Conservation (phyloP, 2,329 filamentous ascomycete species). For the Aspergillus persii region DNA sequence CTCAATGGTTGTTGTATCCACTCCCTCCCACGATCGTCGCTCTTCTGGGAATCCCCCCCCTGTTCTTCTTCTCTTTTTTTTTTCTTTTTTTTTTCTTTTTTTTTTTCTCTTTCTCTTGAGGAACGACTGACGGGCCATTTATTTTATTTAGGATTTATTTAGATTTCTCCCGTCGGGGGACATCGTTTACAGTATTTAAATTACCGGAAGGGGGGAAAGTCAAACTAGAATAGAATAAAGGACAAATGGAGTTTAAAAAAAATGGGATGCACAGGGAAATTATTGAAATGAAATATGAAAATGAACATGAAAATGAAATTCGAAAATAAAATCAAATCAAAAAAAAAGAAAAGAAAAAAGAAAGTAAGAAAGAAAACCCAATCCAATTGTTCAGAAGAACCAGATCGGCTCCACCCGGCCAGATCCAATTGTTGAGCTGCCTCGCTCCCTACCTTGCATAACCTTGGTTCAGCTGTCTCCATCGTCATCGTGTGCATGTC, state of each 20-base stretch:
- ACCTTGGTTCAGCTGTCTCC: conserved; percentile 28
- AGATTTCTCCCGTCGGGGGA: no score
- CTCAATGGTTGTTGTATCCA: conserved; percentile 16
- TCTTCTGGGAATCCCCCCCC: conserved; percentile 11
- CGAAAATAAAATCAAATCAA: no score
- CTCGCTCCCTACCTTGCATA: conserved; percentile 27
- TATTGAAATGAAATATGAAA: neutral
- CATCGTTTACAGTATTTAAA: no score
- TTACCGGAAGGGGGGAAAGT: neutral
- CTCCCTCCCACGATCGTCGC: conserved; percentile 25
- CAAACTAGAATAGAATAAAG: neutral
- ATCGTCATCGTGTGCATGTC: conserved; percentile 26
- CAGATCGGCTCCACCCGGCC: conserved; percentile 20
- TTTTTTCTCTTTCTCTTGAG: conserved; percentile 16
- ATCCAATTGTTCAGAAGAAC: conserved; percentile 10
- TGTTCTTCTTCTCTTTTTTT: conserved; percentile 14
- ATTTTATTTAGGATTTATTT: no score
- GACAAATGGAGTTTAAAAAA: neutral
- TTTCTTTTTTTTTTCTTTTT: conserved; percentile 8
- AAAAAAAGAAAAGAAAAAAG: neutral
- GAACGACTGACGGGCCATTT: conserved; percentile 14
- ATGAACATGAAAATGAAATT: no score
- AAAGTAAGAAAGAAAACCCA: neutral
- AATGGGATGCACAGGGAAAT: neutral
- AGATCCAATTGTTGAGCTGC: conserved; percentile 23